These are phyloP conservation scores for Aspergillus candidus DNA, from an alignment of 2,329 filamentous ascomycete species.

Conservation along the genomic window DNA sequence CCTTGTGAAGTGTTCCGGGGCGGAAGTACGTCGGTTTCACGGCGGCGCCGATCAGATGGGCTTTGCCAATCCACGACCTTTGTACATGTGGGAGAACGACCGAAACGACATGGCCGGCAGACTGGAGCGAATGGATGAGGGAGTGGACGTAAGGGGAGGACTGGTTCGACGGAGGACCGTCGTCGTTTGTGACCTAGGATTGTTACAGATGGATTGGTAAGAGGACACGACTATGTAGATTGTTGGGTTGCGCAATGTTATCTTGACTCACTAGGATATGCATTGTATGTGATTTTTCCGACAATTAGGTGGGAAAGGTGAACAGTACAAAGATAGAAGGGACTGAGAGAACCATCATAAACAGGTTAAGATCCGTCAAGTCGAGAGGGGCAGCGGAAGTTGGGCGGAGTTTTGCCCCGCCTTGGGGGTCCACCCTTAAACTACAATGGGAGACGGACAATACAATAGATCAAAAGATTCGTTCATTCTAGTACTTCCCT, in stretches of 20 bases:
- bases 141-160: slow-evolving; percentile 76
- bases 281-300: slow-evolving; percentile 29
- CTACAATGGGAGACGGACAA: too few relatives aligned
- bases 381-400: not conserved
- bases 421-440: not conserved
- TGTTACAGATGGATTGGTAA: not conserved
- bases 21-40: slow-evolving; percentile 81
- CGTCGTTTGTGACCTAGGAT: slow-evolving; percentile 57
- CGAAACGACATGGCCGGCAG: slow-evolving; percentile 76
- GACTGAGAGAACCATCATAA: not conserved
- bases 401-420: not conserved
- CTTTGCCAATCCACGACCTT: slow-evolving; percentile 97
- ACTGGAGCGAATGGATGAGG: slow-evolving; percentile 63
- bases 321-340: slow-evolving; percentile 3
- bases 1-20: slow-evolving; percentile 53
- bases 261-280: slow-evolving; percentile 45
- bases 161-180: slow-evolving; percentile 70
- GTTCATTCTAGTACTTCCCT: too few relatives aligned
- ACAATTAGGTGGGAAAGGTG: slow-evolving; percentile 6
- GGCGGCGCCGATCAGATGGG: slow-evolving; percentile 86
- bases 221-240: not conserved
- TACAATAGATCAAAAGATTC: too few relatives aligned
- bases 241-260: not conserved
- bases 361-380: not conserved
- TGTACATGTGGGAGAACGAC: slow-evolving; percentile 88